Base-by-base conservation (phyloP, 306 rosid species). In the Castanopsis chinensis region DNA sequence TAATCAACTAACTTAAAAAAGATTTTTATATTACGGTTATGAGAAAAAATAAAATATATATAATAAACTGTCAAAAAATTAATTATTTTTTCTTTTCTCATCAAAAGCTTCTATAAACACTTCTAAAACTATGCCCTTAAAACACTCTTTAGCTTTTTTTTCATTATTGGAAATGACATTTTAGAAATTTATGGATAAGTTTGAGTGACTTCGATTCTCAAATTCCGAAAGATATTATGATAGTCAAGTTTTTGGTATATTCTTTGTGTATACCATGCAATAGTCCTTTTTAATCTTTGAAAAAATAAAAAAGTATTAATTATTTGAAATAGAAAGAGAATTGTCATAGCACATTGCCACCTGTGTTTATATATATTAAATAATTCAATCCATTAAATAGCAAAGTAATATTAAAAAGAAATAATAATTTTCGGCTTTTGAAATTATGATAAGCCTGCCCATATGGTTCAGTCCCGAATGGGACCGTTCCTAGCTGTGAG, bases 391-490 rank as follows among this genome's bases (percentile, higher is more conserved):
- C 74, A 57, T 73, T 74, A 9, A 25, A 57, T 5, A 17, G n/a
- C 41, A 58, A 19, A 27, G 7, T 18, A 21, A 21, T 21, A 57
- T n/a, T n/a, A 21, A 10, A 20, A 25, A 61, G 1, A 5, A 9
- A 2, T 5, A 28, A 64, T 64, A 64, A 64, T 64, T 64, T 43
- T 0, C 27, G 17, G 52, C 67, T 2, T 28, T 20, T 51, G 61
- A 67, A 55, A 9, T 65, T 60, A 77, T 41, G 61, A 71, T 71
- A 53, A 63, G 81, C 70, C 76, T 53, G 85, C 23, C 76, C 53
- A 27, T 45, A 28, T 75, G 37, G 57, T 60, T 43, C 56, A 25
- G 23, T 28, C 19, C 73, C 73, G 51, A 28, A 76, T 69, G 64
- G 27, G 8, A 20, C 52, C 70, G 27, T 73, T 20, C 58, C 10